Percentiles rank a stretch among this genome's conserved stretches.
phyloP scores from a whole-genome alignment of 2,329 filamentous ascomycete genomes.

The Aspergillus candidus region DNA sequence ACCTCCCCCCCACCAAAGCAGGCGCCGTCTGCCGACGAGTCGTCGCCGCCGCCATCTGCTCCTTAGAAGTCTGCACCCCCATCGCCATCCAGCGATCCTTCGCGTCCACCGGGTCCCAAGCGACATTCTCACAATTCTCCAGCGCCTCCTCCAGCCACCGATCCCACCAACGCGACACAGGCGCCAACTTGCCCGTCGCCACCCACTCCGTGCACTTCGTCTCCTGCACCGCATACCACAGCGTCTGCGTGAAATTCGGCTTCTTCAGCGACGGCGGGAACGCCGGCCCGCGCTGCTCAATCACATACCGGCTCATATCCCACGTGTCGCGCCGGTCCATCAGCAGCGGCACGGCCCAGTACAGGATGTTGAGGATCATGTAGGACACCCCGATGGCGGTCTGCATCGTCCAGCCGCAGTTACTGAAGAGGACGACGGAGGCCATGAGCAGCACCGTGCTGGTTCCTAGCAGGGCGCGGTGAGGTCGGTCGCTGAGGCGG shows the following conservation, averaged over 20 bases:
- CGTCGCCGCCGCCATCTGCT: too few relatives aligned
- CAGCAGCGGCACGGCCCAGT: constrained; percentile 52
- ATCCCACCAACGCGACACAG: constrained; percentile 49
- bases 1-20: too few relatives aligned
- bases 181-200: constrained; percentile 46
- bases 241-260: constrained; percentile 48
- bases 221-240: constrained; percentile 56
- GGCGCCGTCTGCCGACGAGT: too few relatives aligned
- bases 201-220: constrained; percentile 52
- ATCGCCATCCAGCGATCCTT: constrained; percentile 1
- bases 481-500: constrained; percentile 41
- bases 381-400: constrained; percentile 54
- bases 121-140: constrained; percentile 5
- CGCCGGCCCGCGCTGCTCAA: constrained; percentile 39
- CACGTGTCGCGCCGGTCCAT: constrained; percentile 45
- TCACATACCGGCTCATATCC: constrained; percentile 52
- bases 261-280: constrained; percentile 24
- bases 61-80: background rate
- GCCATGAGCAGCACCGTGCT: constrained; percentile 58
- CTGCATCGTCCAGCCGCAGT: constrained; percentile 57
- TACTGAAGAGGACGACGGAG: constrained; percentile 55
- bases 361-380: constrained; percentile 54
- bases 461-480: constrained; percentile 51
- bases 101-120: constrained; percentile 2
- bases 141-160: constrained; percentile 43